phyloP scores from a whole-genome alignment of 805 yeast genomes.

The Lachancea fermentati region DNA sequence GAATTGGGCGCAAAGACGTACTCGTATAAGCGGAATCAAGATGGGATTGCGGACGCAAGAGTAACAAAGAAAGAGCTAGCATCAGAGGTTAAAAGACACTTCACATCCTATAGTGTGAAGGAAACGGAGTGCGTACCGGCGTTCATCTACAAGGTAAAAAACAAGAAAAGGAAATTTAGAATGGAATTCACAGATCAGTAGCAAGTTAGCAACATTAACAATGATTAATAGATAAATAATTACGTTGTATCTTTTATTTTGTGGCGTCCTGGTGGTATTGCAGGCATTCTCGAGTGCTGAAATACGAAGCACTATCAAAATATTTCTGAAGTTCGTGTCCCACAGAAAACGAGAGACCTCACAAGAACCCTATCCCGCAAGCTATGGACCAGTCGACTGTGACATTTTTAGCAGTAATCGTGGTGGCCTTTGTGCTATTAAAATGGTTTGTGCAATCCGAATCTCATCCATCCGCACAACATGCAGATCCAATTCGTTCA shows the following conservation, averaged over 20 bases:
- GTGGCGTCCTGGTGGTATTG: neutral
- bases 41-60: conserved; percentile 32
- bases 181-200: conserved; percentile 30
- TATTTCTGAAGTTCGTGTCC: neutral
- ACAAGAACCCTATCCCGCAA: neutral
- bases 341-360: neutral
- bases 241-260: neutral
- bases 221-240: neutral
- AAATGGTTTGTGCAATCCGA: conserved; percentile 64
- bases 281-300: too few relatives aligned
- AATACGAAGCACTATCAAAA: neutral
- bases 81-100: conserved; percentile 60
- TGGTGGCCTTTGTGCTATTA: conserved; percentile 51
- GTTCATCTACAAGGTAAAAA: conserved; percentile 78
- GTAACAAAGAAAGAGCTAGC: conserved; percentile 58
- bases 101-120: conserved; percentile 50
- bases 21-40: conserved; percentile 22
- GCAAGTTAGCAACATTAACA: neutral
- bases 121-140: conserved; percentile 86
- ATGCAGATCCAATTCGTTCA: conserved; percentile 4
- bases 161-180: conserved; percentile 48
- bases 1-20: conserved; percentile 68
- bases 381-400: conserved; percentile 51
- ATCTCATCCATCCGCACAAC: conserved; percentile 36
- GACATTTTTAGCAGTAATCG: conserved; percentile 42